Evolutionary conservation across 306 rosid genomes (phyloP).

Genomic region (Begonia fuchsioides): DNA sequence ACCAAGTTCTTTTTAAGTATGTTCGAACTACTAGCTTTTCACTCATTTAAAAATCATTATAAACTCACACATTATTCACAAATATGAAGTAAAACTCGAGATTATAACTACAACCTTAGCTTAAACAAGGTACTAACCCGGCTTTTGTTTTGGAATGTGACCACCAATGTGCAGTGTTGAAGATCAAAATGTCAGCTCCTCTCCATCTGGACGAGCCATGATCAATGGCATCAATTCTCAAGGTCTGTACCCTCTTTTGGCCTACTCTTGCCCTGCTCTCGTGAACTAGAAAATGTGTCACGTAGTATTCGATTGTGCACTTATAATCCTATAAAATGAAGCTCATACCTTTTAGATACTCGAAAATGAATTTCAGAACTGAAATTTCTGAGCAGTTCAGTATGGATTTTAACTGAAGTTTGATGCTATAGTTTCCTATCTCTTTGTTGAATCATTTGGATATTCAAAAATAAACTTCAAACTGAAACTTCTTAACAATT

Average conservation of each 20-base stretch:
- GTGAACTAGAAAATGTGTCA: conserved; percentile 67
- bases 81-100: no score
- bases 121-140: conserved; percentile 39
- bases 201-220: conserved; percentile 86
- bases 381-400: no score
- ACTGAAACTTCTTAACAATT: conserved; percentile 9
- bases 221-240: conserved; percentile 69
- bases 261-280: conserved; percentile 78
- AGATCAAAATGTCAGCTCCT: conserved; percentile 76
- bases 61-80: no score
- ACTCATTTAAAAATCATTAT: no score
- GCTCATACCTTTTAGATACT: no score
- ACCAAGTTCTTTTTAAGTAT: no score
- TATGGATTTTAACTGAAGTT: no score
- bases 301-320: conserved; percentile 80
- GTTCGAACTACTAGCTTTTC: no score
- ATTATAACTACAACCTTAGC: no score
- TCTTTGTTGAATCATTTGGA: no score
- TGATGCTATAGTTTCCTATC: no score
- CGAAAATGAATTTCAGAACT: neutral
- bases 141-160: conserved; percentile 83
- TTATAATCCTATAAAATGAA: conserved; percentile 49
- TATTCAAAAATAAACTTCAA: no score
- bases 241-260: conserved; percentile 47
- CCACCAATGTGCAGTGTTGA: conserved; percentile 99